phyloP scores from a whole-genome alignment of 106 monocot genomes.

The Dioscorea alata region DNA sequence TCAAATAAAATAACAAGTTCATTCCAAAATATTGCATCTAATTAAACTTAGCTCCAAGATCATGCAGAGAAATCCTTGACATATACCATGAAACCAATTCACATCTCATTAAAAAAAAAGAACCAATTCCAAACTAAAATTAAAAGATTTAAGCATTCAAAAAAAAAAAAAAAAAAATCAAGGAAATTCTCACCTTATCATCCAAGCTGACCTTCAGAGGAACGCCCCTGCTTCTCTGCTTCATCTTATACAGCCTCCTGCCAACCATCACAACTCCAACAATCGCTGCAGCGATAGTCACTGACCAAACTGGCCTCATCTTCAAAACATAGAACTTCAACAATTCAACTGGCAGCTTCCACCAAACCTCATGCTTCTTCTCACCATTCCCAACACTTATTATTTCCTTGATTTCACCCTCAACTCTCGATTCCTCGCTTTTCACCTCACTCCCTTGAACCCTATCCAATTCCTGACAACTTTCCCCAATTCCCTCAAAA shows the following conservation, averaged over 20 bases:
- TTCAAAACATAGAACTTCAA: conserved; percentile 28
- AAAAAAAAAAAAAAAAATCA: not conserved
- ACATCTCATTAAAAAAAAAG: too few species aligned
- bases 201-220: conserved; percentile 18
- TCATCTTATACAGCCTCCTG: conserved; percentile 36
- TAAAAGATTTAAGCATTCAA: too few species aligned
- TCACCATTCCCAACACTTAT: not conserved
- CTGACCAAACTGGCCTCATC: conserved; percentile 40
- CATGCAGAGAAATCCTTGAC: too few species aligned
- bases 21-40: too few species aligned
- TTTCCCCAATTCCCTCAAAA: not conserved
- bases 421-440: not conserved
- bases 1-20: too few species aligned
- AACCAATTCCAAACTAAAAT: too few species aligned
- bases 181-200: conserved; percentile 39
- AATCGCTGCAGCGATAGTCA: conserved; percentile 32
- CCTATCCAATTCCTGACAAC: not conserved
- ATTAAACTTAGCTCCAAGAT: too few species aligned
- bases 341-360: conserved; percentile 41
- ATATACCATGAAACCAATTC: too few species aligned
- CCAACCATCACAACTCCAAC: conserved; percentile 32
- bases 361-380: conserved; percentile 18
- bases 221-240: conserved; percentile 18
- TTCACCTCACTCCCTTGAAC: not conserved
- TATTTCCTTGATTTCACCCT: not conserved